Conservation (phyloP, 2,329 filamentous ascomycete species). For the Atkinsonella hypoxylon region DNA sequence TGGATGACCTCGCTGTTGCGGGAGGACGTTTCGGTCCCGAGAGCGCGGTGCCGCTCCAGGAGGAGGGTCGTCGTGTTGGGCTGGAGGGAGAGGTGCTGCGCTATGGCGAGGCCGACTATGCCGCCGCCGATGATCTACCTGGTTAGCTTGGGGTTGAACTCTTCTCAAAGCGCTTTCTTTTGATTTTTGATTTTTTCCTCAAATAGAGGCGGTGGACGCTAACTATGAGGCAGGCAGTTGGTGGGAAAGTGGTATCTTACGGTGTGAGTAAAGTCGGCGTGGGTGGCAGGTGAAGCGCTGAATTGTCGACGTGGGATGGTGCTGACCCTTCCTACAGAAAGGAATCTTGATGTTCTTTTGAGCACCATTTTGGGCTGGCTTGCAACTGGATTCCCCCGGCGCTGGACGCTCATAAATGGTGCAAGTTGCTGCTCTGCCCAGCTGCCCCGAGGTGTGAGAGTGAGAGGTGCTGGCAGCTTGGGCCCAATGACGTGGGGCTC, state of each 20-base stretch:
- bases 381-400: background rate
- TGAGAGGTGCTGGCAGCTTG: too few relatives aligned
- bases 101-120: conserved; percentile 69
- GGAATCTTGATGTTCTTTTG: background rate
- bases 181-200: too few relatives aligned
- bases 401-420: background rate
- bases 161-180: too few relatives aligned
- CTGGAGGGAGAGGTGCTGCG: conserved; percentile 56
- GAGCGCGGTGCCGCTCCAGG: conserved; percentile 63
- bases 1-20: conserved; percentile 96
- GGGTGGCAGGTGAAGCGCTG: conserved; percentile 20
- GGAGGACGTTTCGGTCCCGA: conserved; percentile 78
- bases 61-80: conserved; percentile 57
- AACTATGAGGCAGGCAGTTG: too few relatives aligned
- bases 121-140: conserved; percentile 44
- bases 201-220: too few relatives aligned
- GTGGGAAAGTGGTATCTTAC: too few relatives aligned
- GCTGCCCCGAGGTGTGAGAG: background rate
- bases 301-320: conserved; percentile 15
- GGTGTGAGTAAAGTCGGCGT: conserved; percentile 34
- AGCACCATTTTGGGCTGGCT: conserved; percentile 6
- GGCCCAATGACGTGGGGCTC: background rate
- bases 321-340: background rate
- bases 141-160: background rate
- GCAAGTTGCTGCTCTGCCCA: background rate